A percentile compares a stretch with the other conserved stretches of the same genome.
These are phyloP conservation scores for Lycium ferocissimum DNA, from an alignment of 257 asterid species.

Conservation along the genomic window DNA sequence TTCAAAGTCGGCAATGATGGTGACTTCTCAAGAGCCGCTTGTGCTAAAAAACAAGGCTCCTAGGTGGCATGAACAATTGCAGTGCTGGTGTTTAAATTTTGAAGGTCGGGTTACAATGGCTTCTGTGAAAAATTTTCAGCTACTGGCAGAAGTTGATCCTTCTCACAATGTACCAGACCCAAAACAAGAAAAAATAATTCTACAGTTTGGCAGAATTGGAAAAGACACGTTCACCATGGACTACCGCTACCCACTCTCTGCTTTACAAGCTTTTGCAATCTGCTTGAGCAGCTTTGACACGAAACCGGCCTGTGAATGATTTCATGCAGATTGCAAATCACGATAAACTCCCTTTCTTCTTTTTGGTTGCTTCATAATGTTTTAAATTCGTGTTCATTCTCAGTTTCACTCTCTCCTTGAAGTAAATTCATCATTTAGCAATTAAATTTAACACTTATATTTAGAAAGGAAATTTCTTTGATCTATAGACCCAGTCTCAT, in stretches of 20 bases:
- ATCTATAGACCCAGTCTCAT: too few relatives aligned
- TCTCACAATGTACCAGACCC: not conserved
- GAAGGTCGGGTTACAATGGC: slow-evolving; percentile 30
- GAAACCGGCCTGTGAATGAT: slow-evolving; percentile 27
- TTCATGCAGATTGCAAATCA: not conserved
- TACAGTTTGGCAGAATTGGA: slow-evolving; percentile 31
- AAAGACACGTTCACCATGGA: slow-evolving; percentile 30
- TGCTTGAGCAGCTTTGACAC: slow-evolving; percentile 33
- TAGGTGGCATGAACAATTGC: slow-evolving; percentile 26
- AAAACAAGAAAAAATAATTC: slow-evolving; percentile 27
- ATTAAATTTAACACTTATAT: too few relatives aligned
- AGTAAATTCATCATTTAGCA: not conserved
- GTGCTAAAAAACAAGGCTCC: slow-evolving; percentile 31
- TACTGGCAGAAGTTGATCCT: slow-evolving; percentile 19
- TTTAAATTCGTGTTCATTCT: not conserved
- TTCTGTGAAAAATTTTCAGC: slow-evolving; percentile 33
- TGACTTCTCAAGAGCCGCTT: not conserved
- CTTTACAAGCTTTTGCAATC: slow-evolving; percentile 34
- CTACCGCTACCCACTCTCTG: slow-evolving; percentile 30
- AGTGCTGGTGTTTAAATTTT: slow-evolving; percentile 31
- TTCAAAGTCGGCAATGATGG: not conserved
- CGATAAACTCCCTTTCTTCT: not conserved
- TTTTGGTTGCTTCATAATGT: too few relatives aligned
- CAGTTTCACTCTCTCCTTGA: not conserved
- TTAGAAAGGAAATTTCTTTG: too few relatives aligned